Evolutionary conservation across 208 protist species (phyloP).

Genomic region (Trypanosoma cruzi): DNA sequence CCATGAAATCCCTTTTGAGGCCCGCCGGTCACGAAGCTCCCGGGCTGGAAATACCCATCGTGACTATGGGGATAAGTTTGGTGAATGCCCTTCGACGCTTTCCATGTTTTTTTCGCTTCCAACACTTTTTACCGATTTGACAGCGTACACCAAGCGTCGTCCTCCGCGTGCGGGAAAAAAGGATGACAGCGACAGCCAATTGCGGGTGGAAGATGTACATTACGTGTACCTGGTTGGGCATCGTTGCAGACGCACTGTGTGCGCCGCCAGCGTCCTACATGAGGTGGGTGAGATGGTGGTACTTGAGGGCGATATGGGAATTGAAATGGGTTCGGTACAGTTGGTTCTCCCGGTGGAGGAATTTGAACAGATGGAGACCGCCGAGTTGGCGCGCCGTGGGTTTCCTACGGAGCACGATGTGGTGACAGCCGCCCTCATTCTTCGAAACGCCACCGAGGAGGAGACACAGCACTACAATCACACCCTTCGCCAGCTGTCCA

Average conservation of each 20-base stretch:
- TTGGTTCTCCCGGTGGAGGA: slow-evolving; percentile 34
- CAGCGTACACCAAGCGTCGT: slow-evolving; percentile 13
- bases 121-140: slow-evolving; percentile 16
- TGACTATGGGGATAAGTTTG: neutral
- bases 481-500: slow-evolving; percentile 18
- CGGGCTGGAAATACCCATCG: neutral
- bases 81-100: neutral
- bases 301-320: slow-evolving; percentile 76
- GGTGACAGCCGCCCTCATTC: slow-evolving; percentile 29
- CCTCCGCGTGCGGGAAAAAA: slow-evolving; percentile 1
- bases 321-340: slow-evolving; percentile 56
- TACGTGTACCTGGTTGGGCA: slow-evolving; percentile 64
- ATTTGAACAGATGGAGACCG: slow-evolving; percentile 33
- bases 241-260: slow-evolving; percentile 44
- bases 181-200: neutral
- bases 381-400: slow-evolving; percentile 20
- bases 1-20: neutral
- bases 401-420: slow-evolving; percentile 31
- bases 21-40: neutral
- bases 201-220: slow-evolving; percentile 1
- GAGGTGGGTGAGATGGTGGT: slow-evolving; percentile 50
- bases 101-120: slow-evolving; percentile 14
- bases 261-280: slow-evolving; percentile 31
- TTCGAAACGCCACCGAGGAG: slow-evolving; percentile 23
- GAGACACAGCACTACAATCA: slow-evolving; percentile 18